phyloP scores from a whole-genome alignment of 768 basidiomycete species.

The Trametopsis cervina region DNA sequence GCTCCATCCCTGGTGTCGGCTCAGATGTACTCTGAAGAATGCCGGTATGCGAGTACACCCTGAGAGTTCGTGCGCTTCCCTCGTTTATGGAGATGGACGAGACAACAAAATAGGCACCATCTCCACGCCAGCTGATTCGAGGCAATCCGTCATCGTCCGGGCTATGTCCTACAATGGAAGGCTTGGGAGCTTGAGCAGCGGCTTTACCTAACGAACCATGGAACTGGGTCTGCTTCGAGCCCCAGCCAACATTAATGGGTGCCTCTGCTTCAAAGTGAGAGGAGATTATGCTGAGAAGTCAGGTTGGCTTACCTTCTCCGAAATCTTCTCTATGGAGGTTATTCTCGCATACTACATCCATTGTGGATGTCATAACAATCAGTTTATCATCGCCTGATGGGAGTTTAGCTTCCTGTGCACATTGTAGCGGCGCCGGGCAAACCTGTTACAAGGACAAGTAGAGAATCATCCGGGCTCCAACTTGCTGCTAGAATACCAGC shows the following conservation, averaged over 20 bases:
- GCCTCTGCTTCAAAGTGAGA: constrained; percentile 44
- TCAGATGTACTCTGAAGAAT: constrained; percentile 82
- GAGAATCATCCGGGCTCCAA: constrained; percentile 90
- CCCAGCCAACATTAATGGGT: constrained; percentile 97
- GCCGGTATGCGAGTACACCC: constrained; percentile 72
- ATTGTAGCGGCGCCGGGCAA: too few species aligned
- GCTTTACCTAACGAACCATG: constrained; percentile 91
- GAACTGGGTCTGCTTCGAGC: constrained; percentile 94
- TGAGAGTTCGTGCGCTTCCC: constrained; percentile 40
- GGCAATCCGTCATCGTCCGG: constrained; percentile 67
- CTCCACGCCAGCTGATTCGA: constrained; percentile 90
- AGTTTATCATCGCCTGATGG: constrained; percentile 69
- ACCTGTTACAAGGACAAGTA: constrained; percentile 82
- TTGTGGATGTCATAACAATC: constrained; percentile 81
- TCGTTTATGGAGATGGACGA: constrained; percentile 50
- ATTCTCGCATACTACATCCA: constrained; percentile 82
- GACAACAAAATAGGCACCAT: constrained; percentile 83
- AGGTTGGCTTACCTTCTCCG: constrained; percentile 61
- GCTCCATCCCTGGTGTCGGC: constrained; percentile 75
- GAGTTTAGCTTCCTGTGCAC: too few species aligned
- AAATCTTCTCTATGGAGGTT: constrained; percentile 69
- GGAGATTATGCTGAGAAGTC: neutral
- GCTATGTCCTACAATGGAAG: constrained; percentile 41
- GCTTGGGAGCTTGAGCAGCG: constrained; percentile 50
- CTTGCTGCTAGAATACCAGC: constrained; percentile 72